Percentiles rank a stretch among this genome's conserved stretches.
These are phyloP conservation scores for Pichia deserticola DNA, from an alignment of 805 yeast species.

Conservation along the genomic window DNA sequence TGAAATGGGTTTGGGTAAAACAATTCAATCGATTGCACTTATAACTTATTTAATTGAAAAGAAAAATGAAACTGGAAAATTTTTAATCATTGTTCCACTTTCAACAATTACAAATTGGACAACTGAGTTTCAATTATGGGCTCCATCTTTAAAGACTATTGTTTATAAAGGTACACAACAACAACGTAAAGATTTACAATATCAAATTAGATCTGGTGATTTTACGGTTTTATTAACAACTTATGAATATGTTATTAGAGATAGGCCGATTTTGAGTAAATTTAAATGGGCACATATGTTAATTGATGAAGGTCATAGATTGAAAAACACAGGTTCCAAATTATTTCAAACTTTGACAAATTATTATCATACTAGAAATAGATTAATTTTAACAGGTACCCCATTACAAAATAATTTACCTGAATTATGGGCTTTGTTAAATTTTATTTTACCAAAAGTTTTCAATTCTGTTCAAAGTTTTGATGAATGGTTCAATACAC, in stretches of 20 bases:
- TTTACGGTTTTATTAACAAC: constrained; percentile 76
- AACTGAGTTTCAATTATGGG: constrained; percentile 82
- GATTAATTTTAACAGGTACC: constrained; percentile 81
- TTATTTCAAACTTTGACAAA: constrained; percentile 63
- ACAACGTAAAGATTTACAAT: constrained; percentile 59
- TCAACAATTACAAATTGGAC: constrained; percentile 86
- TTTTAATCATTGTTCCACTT: constrained; percentile 73
- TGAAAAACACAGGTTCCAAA: constrained; percentile 74
- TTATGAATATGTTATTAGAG: constrained; percentile 74
- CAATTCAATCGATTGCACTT: constrained; percentile 72
- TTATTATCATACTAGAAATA: constrained; percentile 65
- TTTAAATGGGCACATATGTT: constrained; percentile 81
- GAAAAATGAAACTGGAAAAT: constrained; percentile 61
- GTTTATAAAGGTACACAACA: constrained; percentile 74
- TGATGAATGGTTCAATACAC: constrained; percentile 88
- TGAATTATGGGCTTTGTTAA: constrained; percentile 77
- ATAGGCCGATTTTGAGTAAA: constrained; percentile 60
- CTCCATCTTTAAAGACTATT: constrained; percentile 65
- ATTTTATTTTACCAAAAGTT: constrained; percentile 75
- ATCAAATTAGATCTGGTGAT: constrained; percentile 57
- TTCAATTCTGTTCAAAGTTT: constrained; percentile 81
- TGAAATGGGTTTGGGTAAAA: constrained; percentile 64
- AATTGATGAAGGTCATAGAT: constrained; percentile 86
- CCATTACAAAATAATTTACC: constrained; percentile 82
- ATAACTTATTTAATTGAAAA: constrained; percentile 62